phyloP scores from a whole-genome alignment of 192 early-diverging fungal genomes.

The Endogone sp. region DNA sequence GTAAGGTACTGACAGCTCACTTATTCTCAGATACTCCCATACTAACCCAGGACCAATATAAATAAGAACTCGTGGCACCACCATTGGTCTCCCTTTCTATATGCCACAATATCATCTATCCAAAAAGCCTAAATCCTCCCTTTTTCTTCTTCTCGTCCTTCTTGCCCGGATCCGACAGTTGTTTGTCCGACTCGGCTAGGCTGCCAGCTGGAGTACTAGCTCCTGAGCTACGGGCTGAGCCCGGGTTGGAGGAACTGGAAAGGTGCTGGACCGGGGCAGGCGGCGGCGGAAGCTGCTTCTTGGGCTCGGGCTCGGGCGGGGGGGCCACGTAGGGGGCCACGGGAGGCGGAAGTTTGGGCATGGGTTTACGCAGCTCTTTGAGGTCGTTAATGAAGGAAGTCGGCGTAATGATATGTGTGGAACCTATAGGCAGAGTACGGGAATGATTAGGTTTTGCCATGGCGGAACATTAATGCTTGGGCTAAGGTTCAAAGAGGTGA shows the following conservation, averaged over 20 bases:
- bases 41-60: no score
- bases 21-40: no score
- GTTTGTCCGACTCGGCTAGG: not conserved
- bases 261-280: not conserved
- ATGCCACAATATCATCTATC: no score
- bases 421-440: conserved; percentile 53
- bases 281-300: not conserved
- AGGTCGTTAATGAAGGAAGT: conserved; percentile 63
- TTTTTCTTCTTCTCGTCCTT: not conserved
- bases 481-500: not conserved
- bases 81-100: no score
- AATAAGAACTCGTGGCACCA: not conserved
- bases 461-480: not conserved
- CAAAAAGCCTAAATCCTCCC: not conserved
- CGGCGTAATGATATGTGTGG: conserved; percentile 70
- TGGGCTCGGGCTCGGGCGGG: not conserved
- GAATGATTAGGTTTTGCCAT: conserved; percentile 75
- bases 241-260: not conserved
- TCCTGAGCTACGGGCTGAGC: not conserved
- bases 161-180: not conserved
- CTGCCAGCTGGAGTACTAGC: not conserved
- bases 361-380: conserved; percentile 52
- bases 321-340: conserved; percentile 33
- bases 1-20: no score
- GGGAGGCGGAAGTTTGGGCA: conserved; percentile 12